Conservation (phyloP, 2,329 filamentous ascomycete genomes). For the Pseudopithomyces chartarum region DNA sequence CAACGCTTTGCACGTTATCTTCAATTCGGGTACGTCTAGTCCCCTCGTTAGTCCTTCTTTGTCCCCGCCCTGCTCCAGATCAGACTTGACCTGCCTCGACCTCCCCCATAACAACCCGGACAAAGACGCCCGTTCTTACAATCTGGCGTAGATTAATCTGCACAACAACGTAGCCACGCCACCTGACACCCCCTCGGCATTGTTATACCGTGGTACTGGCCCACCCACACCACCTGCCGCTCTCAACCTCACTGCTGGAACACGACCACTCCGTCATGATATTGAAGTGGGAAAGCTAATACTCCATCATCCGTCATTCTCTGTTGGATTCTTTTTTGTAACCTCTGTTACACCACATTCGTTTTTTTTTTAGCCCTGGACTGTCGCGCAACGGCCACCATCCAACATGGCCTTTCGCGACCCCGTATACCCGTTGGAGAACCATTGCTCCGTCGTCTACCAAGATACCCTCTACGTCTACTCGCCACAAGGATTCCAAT, state of each 20-base stretch:
- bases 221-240: too few species aligned
- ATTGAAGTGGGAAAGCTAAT: conserved; percentile 27
- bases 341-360: conserved; percentile 23
- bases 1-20: conserved; percentile 10
- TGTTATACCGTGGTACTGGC: neutral
- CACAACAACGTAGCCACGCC: neutral
- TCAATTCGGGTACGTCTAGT: conserved; percentile 17
- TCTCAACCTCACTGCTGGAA: neutral
- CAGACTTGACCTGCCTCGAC: neutral
- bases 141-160: neutral
- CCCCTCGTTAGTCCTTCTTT: neutral
- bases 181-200: neutral
- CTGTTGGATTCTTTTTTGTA: conserved; percentile 22
- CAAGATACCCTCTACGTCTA: conserved; percentile 85
- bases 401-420: conserved; percentile 71
- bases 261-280: conserved; percentile 34
- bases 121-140: neutral
- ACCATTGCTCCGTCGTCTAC: conserved; percentile 81
- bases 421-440: conserved; percentile 71
- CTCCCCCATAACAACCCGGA: neutral
- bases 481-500: conserved; percentile 75
- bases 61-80: neutral
- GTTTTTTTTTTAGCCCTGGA: conserved; percentile 16
- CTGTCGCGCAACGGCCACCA: conserved; percentile 11
- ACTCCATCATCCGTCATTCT: conserved; percentile 24